Conservation (phyloP, 257 asterid species). For the Nemophila menziesii region DNA sequence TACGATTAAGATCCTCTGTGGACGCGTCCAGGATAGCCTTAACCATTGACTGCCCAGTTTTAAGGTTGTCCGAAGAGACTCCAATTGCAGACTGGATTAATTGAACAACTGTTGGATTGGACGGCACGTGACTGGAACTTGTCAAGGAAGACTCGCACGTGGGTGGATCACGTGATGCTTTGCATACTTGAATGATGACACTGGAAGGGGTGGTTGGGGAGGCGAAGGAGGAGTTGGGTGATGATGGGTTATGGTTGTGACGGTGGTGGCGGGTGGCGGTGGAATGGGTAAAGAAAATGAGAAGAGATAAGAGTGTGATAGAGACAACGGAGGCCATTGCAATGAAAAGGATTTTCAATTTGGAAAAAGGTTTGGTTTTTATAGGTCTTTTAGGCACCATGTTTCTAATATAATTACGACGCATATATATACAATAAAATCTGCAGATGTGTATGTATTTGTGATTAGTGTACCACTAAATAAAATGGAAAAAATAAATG, state of each 20-base stretch:
- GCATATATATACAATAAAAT: too few relatives aligned
- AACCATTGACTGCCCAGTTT: slow-evolving; percentile 29
- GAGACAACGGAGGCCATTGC: slow-evolving; percentile 33
- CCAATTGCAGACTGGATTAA: slow-evolving; percentile 33
- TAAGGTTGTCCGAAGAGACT: slow-evolving; percentile 20
- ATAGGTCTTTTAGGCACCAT: not conserved
- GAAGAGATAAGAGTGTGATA: slow-evolving; percentile 8
- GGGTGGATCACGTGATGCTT: slow-evolving; percentile 40
- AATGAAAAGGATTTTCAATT: slow-evolving; percentile 1
- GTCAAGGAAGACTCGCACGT: slow-evolving; percentile 24
- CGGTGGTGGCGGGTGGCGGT: slow-evolving; percentile 13
- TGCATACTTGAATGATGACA: slow-evolving; percentile 31
- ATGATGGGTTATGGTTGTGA: not conserved
- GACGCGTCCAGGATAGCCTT: slow-evolving; percentile 20
- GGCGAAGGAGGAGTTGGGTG: slow-evolving; percentile 13
- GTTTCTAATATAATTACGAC: not conserved
- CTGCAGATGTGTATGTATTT: too few relatives aligned
- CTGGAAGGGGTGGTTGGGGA: slow-evolving; percentile 1
- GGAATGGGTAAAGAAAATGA: slow-evolving; percentile 10
- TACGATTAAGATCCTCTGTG: slow-evolving; percentile 28
- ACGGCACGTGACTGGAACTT: slow-evolving; percentile 17
- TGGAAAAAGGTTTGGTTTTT: slow-evolving; percentile 2
- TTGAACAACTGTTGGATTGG: slow-evolving; percentile 20
- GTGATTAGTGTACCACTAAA: too few relatives aligned
- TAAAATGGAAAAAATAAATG: too few relatives aligned